phyloP scores from a whole-genome alignment of 768 basidiomycete genomes.

The Calocera viscosa region DNA sequence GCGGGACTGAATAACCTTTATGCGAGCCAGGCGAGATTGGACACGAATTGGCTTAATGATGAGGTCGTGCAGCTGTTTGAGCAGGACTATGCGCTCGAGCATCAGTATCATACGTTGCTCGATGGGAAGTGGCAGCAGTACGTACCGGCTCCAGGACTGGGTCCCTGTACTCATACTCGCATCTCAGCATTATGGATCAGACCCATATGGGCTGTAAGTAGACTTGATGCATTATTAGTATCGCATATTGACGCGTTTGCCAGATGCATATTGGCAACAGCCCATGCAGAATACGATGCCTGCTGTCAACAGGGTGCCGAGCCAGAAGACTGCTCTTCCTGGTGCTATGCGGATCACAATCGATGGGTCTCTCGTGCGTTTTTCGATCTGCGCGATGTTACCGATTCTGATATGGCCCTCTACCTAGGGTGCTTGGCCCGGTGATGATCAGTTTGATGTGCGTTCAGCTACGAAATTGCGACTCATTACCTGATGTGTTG shows the following conservation, averaged over 20 bases:
- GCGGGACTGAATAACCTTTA: slow-evolving; percentile 50
- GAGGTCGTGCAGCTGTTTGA: slow-evolving; percentile 46
- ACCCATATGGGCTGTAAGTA: slow-evolving; percentile 41
- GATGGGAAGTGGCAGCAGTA: slow-evolving; percentile 32
- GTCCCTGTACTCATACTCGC: slow-evolving; percentile 17
- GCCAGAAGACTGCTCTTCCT: slow-evolving; percentile 43
- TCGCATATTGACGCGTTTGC: background rate
- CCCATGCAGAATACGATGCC: slow-evolving; percentile 55
- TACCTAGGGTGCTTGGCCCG: slow-evolving; percentile 12
- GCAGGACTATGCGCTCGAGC: slow-evolving; percentile 47
- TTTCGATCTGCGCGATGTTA: background rate
- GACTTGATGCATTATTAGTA: background rate
- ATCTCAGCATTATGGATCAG: slow-evolving; percentile 50
- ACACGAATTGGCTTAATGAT: slow-evolving; percentile 46
- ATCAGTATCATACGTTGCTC: slow-evolving; percentile 46
- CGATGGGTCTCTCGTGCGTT: slow-evolving; percentile 45
- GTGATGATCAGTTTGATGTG: slow-evolving; percentile 10
- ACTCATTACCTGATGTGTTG: background rate
- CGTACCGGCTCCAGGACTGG: background rate
- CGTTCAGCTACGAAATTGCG: background rate
- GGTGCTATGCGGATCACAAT: slow-evolving; percentile 53
- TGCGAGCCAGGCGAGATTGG: slow-evolving; percentile 50
- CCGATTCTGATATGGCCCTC: background rate
- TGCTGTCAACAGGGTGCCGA: slow-evolving; percentile 38
- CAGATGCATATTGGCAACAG: slow-evolving; percentile 53